Conservation (phyloP, 2,329 filamentous ascomycete genomes). For the Grosmannia penicillata region DNA sequence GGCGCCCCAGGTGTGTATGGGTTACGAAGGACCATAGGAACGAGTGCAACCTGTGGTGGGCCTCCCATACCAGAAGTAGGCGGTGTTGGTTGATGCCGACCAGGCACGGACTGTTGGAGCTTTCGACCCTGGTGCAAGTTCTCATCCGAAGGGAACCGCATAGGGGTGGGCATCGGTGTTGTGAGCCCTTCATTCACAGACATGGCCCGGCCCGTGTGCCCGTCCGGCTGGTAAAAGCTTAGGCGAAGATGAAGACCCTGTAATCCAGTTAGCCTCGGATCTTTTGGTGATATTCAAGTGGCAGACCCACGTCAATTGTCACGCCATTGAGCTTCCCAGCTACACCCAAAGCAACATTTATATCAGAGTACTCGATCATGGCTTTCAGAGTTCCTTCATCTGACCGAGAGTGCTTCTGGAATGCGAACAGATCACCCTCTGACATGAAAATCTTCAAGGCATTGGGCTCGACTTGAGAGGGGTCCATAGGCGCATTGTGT, state of each 20-base stretch:
- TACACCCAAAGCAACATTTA: slow-evolving; percentile 25
- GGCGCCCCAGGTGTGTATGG: slow-evolving; percentile 16
- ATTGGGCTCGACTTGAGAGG: slow-evolving; percentile 19
- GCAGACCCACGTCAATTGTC: slow-evolving; percentile 20
- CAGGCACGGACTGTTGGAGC: background rate
- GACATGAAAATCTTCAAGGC: slow-evolving; percentile 25
- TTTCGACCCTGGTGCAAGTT: background rate
- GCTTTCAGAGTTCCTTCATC: slow-evolving; percentile 29
- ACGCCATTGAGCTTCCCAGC: slow-evolving; percentile 24
- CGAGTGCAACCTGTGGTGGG: slow-evolving; percentile 19
- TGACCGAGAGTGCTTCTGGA: slow-evolving; percentile 25
- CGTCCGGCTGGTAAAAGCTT: slow-evolving; percentile 7
- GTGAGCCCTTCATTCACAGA: slow-evolving; percentile 5
- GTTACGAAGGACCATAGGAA: slow-evolving; percentile 21
- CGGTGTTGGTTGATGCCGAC: slow-evolving; percentile 7
- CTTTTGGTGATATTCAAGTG: too few species aligned
- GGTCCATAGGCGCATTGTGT: slow-evolving; percentile 8
- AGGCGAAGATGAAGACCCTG: slow-evolving; percentile 10
- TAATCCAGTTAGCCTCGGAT: background rate
- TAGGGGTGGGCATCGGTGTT: slow-evolving; percentile 11
- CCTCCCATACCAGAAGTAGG: slow-evolving; percentile 12
- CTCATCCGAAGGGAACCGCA: slow-evolving; percentile 6
- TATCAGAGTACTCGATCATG: slow-evolving; percentile 38
- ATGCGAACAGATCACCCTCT: slow-evolving; percentile 38
- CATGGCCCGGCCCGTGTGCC: slow-evolving; percentile 2